phyloP scores from a whole-genome alignment of 2,329 filamentous ascomycete species.

The Magnaporthiopsis incrustans region DNA sequence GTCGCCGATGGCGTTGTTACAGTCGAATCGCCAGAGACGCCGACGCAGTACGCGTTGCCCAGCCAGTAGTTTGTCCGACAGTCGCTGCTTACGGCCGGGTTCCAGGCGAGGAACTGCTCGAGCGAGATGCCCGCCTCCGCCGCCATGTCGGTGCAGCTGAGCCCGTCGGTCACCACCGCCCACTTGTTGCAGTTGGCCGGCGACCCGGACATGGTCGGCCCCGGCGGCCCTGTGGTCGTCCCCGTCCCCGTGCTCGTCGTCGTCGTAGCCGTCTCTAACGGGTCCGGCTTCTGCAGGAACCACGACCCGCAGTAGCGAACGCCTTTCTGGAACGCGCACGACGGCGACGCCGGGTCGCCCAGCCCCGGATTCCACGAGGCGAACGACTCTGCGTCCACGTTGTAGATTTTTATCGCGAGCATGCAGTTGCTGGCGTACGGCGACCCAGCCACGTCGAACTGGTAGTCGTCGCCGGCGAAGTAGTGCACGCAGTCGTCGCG shows the following conservation, averaged over 20 bases:
- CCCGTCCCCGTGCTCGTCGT: too few species aligned
- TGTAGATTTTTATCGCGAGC: neutral
- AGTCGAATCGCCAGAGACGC: too few species aligned
- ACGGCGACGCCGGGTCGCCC: neutral
- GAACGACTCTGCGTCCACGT: neutral
- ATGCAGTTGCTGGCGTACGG: neutral
- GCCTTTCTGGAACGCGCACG: neutral
- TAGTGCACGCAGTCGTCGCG: neutral
- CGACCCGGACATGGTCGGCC: too few species aligned
- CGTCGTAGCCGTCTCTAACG: too few species aligned
- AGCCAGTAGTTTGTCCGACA: neutral
- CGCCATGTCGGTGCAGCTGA: too few species aligned
- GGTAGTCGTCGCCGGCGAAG: neutral
- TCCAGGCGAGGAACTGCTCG: neutral
- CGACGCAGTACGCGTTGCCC: too few species aligned
- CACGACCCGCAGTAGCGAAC: neutral
- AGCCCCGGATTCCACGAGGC: neutral
- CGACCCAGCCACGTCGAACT: neutral
- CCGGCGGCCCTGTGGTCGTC: too few species aligned
- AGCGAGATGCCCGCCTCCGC: neutral
- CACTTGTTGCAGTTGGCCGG: too few species aligned
- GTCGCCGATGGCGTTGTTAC: too few species aligned
- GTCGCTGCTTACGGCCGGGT: neutral
- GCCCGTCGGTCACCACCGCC: too few species aligned
- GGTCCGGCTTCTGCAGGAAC: too few species aligned